phyloP scores from a whole-genome alignment of 2,329 filamentous ascomycete species.

The Pezicula rhizophila region DNA sequence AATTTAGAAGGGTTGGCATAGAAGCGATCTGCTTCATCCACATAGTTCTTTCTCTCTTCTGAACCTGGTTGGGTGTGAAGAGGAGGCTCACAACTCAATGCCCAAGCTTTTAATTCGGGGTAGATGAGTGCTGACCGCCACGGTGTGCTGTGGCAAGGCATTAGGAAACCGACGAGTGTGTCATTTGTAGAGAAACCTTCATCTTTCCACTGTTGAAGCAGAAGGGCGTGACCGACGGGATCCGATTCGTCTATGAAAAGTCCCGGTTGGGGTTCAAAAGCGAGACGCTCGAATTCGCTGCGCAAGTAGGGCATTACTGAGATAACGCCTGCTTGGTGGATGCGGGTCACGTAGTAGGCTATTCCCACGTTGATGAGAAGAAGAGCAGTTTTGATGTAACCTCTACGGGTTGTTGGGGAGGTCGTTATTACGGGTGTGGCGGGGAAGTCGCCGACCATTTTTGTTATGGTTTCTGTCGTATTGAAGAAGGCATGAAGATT shows the following conservation, averaged over 20 bases:
- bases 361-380: conserved; percentile 64
- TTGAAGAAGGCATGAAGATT: conserved; percentile 60
- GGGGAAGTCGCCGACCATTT: conserved; percentile 14
- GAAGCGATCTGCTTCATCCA: conserved; percentile 88
- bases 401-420: conserved; percentile 40
- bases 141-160: conserved; percentile 92
- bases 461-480: conserved; percentile 20
- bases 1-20: conserved; percentile 62
- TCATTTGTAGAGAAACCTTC: conserved; percentile 26
- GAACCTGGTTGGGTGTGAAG: conserved; percentile 56
- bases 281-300: conserved; percentile 58
- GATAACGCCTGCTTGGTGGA: conserved; percentile 77
- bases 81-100: conserved; percentile 85
- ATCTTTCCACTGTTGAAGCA: conserved; percentile 3
- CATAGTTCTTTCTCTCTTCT: conserved; percentile 59
- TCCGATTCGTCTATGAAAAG: conserved; percentile 13
- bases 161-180: conserved; percentile 73
- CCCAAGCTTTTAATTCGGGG: conserved; percentile 70
- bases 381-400: conserved; percentile 47
- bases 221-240: conserved; percentile 1
- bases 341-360: conserved; percentile 64
- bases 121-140: conserved; percentile 87
- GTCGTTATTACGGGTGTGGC: conserved; percentile 22
- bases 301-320: conserved; percentile 71
- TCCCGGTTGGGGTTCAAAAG: conserved; percentile 35